Evolutionary conservation across 2,329 filamentous ascomycete species (phyloP).

Genomic region (Scedosporium boydii): DNA sequence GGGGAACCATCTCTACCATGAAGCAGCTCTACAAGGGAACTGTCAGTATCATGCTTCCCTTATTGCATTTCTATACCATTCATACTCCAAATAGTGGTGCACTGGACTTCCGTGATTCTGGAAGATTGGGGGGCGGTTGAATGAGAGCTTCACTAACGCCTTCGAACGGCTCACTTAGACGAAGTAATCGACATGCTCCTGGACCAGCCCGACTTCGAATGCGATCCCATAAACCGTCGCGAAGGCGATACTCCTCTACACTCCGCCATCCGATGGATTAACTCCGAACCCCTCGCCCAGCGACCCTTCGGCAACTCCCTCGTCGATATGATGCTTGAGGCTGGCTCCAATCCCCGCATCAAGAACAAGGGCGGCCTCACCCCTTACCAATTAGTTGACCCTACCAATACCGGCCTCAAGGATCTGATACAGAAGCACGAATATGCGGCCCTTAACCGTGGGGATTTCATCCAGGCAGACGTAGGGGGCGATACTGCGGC

Average conservation of each 20-base stretch:
- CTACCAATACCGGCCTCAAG: constrained; percentile 51
- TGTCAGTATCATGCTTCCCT: constrained; percentile 37
- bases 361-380: constrained; percentile 67
- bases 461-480: constrained; percentile 41
- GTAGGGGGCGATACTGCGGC: constrained; percentile 11
- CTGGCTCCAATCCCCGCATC: constrained; percentile 50
- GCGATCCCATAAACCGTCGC: constrained; percentile 62
- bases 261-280: constrained; percentile 68
- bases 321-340: constrained; percentile 74
- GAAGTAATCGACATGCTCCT: constrained; percentile 75
- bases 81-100: neutral
- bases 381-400: constrained; percentile 64
- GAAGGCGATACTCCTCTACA: constrained; percentile 75
- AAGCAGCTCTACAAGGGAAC: constrained; percentile 77
- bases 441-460: constrained; percentile 49
- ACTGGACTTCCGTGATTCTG: no score
- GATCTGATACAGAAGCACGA: constrained; percentile 61
- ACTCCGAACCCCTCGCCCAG: constrained; percentile 54
- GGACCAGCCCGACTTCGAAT: constrained; percentile 77
- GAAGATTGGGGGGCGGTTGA: no score
- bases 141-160: neutral
- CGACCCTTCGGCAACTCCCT: constrained; percentile 56
- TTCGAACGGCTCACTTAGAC: constrained; percentile 34
- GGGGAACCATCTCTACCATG: constrained; percentile 82
- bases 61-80: neutral